Evolutionary conservation across 208 protist species (phyloP).

Genomic region (Crithidia sp.): DNA sequence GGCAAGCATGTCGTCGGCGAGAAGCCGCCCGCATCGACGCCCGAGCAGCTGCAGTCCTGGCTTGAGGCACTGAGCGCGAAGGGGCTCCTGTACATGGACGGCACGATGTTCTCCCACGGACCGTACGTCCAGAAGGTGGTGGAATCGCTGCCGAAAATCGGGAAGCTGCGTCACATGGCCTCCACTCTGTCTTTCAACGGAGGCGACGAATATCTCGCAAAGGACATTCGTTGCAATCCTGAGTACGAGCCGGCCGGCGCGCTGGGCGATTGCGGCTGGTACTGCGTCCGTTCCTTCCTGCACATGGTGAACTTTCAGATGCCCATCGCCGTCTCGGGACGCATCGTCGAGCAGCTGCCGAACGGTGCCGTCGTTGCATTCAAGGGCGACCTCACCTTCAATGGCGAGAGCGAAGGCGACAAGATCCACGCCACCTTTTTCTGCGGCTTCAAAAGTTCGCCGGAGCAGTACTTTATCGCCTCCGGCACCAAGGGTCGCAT

Average conservation of each 20-base stretch:
- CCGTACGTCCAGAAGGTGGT: conserved; percentile 36
- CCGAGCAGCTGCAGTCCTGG: conserved; percentile 56
- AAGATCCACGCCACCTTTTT: conserved; percentile 52
- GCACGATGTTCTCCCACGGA: conserved; percentile 66
- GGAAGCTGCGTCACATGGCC: conserved; percentile 40
- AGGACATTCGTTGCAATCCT: conserved; percentile 53
- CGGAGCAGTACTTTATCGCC: conserved; percentile 43
- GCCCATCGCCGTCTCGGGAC: conserved; percentile 47
- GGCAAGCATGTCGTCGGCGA: conserved; percentile 71
- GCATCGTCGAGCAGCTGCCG: conserved; percentile 44
- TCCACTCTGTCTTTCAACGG: conserved; percentile 38
- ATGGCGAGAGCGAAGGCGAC: conserved; percentile 16
- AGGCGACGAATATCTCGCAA: conserved; percentile 21
- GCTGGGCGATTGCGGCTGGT: conserved; percentile 74
- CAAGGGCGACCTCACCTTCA: conserved; percentile 56
- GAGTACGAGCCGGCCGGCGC: conserved; percentile 53
- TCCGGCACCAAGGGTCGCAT: conserved; percentile 47
- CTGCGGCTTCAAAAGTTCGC: conserved; percentile 49
- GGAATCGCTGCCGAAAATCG: conserved; percentile 23
- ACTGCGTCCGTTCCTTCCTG: conserved; percentile 53
- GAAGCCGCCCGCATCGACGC: conserved; percentile 39
- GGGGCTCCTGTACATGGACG: conserved; percentile 72
- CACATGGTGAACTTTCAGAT: conserved; percentile 56
- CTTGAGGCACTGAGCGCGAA: conserved; percentile 44
- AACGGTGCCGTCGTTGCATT: conserved; percentile 60